Evolutionary conservation across 768 basidiomycete genomes (phyloP).

Genomic region (Boletus edulis): DNA sequence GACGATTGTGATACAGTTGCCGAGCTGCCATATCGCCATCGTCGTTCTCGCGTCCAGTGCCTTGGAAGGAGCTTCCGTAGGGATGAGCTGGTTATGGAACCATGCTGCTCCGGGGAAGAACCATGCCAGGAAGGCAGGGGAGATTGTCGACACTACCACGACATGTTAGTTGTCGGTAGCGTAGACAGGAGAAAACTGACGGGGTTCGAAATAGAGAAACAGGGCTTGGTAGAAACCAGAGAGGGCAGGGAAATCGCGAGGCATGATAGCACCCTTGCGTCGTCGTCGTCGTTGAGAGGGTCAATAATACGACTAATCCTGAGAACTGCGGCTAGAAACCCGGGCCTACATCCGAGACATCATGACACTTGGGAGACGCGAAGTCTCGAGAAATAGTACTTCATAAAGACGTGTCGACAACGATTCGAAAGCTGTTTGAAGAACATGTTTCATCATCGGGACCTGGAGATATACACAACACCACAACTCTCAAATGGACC

Average conservation of each 20-base stretch:
- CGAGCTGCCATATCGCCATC: slow-evolving; percentile 68
- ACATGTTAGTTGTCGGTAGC: slow-evolving; percentile 13
- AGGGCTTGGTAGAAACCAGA: slow-evolving; percentile 60
- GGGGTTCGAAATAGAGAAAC: slow-evolving; percentile 65
- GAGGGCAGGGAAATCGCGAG: slow-evolving; percentile 48
- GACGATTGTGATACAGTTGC: slow-evolving; percentile 48
- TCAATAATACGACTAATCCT: background rate
- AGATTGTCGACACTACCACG: slow-evolving; percentile 46
- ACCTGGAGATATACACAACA: background rate
- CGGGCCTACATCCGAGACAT: too few relatives aligned
- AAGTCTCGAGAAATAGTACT: too few relatives aligned
- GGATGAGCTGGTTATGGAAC: slow-evolving; percentile 68
- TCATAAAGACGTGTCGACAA: too few relatives aligned
- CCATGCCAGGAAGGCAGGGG: slow-evolving; percentile 49
- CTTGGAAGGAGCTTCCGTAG: slow-evolving; percentile 30
- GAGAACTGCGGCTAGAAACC: background rate
- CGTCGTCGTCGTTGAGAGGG: background rate
- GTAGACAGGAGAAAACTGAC: slow-evolving; percentile 33
- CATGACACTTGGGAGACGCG: too few relatives aligned
- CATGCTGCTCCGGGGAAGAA: slow-evolving; percentile 58
- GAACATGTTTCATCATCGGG: too few relatives aligned
- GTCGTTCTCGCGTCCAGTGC: slow-evolving; percentile 47
- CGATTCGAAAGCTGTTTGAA: too few relatives aligned
- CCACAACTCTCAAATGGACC: background rate
- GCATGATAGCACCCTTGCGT: slow-evolving; percentile 11